Conservation (phyloP, 306 rosid genomes). For the Hippophae tibetana region DNA sequence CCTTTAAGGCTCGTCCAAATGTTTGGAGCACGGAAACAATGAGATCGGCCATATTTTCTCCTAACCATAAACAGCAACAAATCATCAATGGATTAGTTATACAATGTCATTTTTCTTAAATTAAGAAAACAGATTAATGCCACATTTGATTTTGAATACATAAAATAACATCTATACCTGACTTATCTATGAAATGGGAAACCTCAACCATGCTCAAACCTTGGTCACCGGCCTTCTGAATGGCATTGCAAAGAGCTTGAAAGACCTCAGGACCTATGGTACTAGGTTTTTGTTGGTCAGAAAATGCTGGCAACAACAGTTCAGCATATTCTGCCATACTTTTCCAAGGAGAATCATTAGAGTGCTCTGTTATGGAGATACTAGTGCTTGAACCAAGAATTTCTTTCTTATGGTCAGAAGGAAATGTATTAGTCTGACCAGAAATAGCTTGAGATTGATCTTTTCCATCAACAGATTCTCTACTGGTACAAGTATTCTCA, state of each 20-base stretch:
- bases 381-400: constrained; percentile 26
- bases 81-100: background rate
- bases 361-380: constrained; percentile 26
- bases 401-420: constrained; percentile 36
- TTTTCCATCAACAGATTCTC: constrained; percentile 24
- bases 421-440: constrained; percentile 21
- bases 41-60: constrained; percentile 45
- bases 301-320: constrained; percentile 28
- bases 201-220: constrained; percentile 77
- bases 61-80: constrained; percentile 34
- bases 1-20: constrained; percentile 64
- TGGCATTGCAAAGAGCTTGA: constrained; percentile 53
- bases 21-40: constrained; percentile 69
- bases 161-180: constrained; percentile 40
- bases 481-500: constrained; percentile 23
- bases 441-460: constrained; percentile 12
- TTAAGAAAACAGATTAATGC: background rate
- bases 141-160: too few relatives aligned
- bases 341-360: constrained; percentile 58
- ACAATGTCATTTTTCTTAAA: constrained; percentile 6
- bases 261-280: constrained; percentile 51
- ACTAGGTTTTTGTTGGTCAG: constrained; percentile 32
- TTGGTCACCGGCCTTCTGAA: constrained; percentile 82
- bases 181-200: constrained; percentile 43
- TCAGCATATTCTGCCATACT: constrained; percentile 63